These are phyloP conservation scores for Hypoxylon sp. DNA, from an alignment of 2,329 filamentous ascomycete species.

Conservation along the genomic window DNA sequence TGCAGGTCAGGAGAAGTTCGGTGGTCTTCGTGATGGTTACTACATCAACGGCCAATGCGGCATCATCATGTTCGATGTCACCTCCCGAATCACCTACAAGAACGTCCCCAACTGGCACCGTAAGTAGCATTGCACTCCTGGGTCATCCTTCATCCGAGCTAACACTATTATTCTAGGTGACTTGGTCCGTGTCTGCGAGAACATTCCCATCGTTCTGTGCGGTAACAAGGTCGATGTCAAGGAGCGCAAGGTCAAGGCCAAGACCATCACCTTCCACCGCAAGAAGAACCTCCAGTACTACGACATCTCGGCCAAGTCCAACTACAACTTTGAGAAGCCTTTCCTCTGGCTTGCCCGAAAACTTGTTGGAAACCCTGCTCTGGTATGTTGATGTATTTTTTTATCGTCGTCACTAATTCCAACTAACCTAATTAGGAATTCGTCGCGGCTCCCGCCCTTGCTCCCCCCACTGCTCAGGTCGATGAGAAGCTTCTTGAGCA, in stretches of 20 bases:
- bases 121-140: slow-evolving; percentile 67
- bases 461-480: slow-evolving; percentile 91
- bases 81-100: slow-evolving; percentile 99
- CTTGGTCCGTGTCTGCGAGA: slow-evolving; percentile 98
- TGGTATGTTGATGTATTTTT: slow-evolving; percentile 69
- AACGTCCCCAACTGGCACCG: slow-evolving; percentile 99
- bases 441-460: slow-evolving; percentile 93
- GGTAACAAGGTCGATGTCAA: slow-evolving; percentile 99
- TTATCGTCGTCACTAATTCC: slow-evolving; percentile 39
- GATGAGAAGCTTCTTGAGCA: slow-evolving; percentile 84
- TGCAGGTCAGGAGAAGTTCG: slow-evolving; percentile 99
- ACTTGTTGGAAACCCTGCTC: slow-evolving; percentile 91
- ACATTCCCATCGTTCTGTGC: slow-evolving; percentile 97
- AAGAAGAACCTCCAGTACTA: slow-evolving; percentile 99
- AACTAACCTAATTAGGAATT: slow-evolving; percentile 78
- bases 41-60: slow-evolving; percentile 99
- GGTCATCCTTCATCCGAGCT: slow-evolving; percentile 30
- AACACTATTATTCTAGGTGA: slow-evolving; percentile 74
- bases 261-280: slow-evolving; percentile 99
- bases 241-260: slow-evolving; percentile 99
- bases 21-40: slow-evolving; percentile 98
- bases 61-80: slow-evolving; percentile 99
- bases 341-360: slow-evolving; percentile 99
- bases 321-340: slow-evolving; percentile 99
- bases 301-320: slow-evolving; percentile 99